Base-by-base conservation (phyloP, 257 asterid genomes). In the Capsicum chinense region DNA sequence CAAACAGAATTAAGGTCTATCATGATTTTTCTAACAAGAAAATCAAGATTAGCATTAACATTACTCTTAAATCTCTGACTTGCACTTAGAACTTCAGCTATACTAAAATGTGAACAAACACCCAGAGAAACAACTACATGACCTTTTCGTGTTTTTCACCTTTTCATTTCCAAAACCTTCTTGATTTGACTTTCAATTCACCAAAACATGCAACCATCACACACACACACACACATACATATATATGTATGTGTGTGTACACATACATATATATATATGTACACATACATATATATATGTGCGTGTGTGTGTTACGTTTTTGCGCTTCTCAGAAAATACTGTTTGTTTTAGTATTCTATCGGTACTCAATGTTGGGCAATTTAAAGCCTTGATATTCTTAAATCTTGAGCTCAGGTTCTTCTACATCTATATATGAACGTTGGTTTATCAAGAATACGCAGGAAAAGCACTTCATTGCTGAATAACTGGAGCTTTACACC, bases 21-120 rank as follows among this genome's bases (percentile, higher is more conserved):
- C 81, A 54, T 15, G 26, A 54, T 52, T 26, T 54, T 76, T 76
- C 62, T 48, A 74, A 54, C 62, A 52, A 54, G 4, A 54, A 52
- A 1, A 13, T 14, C 14, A 74, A 50, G 62, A 74, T 52, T 12
- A 76, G 48, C 64, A 66, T 66, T 33, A 66, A n/a, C 9, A 26
- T 14, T 14, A 48, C 42, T 11, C 42, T 48, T 52, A 74, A 12
- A 74, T 50, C 47, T 50, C 47, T 74, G 33, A 52, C 42, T 74
- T 50, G 5, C 62, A 50, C 58, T n/a, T 47, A 44, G 44, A 73
- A 73, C 44, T 74, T 74, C 62, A 74, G 60, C 60, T 69, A 37
- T 15, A 67, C 37, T 67, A 42, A 67, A 37, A 21, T 16, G 1
- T 3, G 52, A 15, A 68, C 76, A 68, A 37, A 14, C 76, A 68